phyloP scores from a whole-genome alignment of 2,329 filamentous ascomycete species.

The Lecanoromycetidae sp. region DNA sequence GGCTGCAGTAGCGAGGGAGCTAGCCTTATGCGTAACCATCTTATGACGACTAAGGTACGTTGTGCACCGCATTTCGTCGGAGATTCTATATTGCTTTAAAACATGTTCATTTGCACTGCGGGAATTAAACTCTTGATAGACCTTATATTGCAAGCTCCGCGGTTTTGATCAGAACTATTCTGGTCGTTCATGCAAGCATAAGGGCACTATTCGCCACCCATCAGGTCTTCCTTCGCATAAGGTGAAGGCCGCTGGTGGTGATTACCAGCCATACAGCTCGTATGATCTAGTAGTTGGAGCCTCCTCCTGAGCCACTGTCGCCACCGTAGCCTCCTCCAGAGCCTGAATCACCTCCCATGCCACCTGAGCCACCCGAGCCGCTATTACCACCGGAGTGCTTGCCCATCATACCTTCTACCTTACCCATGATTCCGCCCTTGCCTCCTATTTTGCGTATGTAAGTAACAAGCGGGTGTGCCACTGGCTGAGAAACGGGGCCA shows the following conservation, averaged over 20 bases:
- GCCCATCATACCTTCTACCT: constrained; percentile 1
- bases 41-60: too few relatives aligned
- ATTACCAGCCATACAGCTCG: neutral
- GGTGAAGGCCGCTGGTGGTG: neutral
- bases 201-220: neutral
- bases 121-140: too few relatives aligned
- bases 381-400: neutral
- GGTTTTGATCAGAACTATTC: too few relatives aligned
- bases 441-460: neutral
- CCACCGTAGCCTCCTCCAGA: neutral
- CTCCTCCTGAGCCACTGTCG: neutral
- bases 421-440: constrained; percentile 1
- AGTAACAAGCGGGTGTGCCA: neutral
- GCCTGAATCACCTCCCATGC: constrained; percentile 1
- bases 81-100: too few relatives aligned
- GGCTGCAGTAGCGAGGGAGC: too few relatives aligned
- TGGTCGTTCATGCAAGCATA: neutral
- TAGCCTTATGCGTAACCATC: too few relatives aligned
- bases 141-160: too few relatives aligned
- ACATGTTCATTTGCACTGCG: too few relatives aligned
- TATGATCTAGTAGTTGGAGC: constrained; percentile 1
- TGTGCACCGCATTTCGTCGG: too few relatives aligned
- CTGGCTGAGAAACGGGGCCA: too few relatives aligned
- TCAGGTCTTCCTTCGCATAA: neutral
- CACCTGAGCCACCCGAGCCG: constrained; percentile 2